A percentile compares a stretch with the other conserved stretches of the same genome.
phyloP scores from a whole-genome alignment of 257 asterid species.

The Scutellaria minor region DNA sequence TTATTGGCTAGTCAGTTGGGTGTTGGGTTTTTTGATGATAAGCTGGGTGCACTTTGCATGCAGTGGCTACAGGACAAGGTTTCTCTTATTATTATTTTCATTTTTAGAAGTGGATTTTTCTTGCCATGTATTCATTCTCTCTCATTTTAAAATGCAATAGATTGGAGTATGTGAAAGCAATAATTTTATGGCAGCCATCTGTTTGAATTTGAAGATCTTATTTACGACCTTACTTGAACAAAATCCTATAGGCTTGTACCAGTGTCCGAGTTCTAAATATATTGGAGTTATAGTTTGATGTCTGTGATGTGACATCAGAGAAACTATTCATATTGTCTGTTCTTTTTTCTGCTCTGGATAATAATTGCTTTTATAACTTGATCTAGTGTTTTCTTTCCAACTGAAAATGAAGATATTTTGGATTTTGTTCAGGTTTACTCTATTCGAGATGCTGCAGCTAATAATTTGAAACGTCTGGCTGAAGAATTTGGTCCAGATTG shows the following conservation, averaged over 20 bases:
- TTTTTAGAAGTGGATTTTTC: not conserved
- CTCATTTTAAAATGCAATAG: constrained; percentile 7
- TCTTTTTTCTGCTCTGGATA: constrained; percentile 9
- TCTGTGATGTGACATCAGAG: too few species aligned
- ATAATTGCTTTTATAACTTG: constrained; percentile 4
- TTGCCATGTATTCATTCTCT: not conserved
- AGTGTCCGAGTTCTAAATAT: too few species aligned
- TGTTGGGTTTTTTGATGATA: constrained; percentile 73
- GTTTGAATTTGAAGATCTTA: not conserved
- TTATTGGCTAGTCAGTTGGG: constrained; percentile 68
- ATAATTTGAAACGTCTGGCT: constrained; percentile 76
- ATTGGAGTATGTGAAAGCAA: constrained; percentile 14
- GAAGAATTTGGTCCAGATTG: constrained; percentile 94
- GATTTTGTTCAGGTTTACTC: constrained; percentile 63
- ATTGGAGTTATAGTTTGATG: too few species aligned
- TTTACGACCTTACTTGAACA: not conserved
- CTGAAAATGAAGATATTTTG: constrained; percentile 4
- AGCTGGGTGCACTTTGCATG: constrained; percentile 82
- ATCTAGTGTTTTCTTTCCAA: not conserved
- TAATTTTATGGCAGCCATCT: not conserved
- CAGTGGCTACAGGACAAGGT: constrained; percentile 84
- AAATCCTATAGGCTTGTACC: too few species aligned
- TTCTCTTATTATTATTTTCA: constrained; percentile 15
- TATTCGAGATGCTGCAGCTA: constrained; percentile 87
- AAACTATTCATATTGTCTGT: not conserved